phyloP scores from a whole-genome alignment of 306 rosid species.

The Castanea crenata region DNA sequence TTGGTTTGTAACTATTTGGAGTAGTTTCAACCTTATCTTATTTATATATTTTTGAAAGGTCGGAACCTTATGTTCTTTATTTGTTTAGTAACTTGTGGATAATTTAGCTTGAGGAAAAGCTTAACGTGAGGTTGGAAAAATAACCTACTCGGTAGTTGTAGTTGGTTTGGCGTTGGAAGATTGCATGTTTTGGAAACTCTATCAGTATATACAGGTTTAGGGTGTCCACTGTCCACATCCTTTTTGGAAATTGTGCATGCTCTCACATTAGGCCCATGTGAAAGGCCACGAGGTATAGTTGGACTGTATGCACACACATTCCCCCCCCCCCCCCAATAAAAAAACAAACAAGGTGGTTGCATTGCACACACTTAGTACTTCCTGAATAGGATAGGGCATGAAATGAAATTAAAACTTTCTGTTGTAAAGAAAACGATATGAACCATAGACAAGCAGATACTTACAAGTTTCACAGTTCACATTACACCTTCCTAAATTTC shows the following conservation, averaged over 20 bases:
- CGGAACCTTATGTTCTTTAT: slow-evolving; percentile 18
- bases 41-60: slow-evolving; percentile 28
- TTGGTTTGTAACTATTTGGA: too few relatives aligned
- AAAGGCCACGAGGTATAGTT: slow-evolving; percentile 17
- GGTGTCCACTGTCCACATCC: slow-evolving; percentile 53
- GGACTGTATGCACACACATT: slow-evolving; percentile 26
- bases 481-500: slow-evolving; percentile 3
- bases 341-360: too few relatives aligned
- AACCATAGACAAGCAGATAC: not conserved
- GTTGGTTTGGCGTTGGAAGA: slow-evolving; percentile 28
- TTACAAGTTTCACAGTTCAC: not conserved
- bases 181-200: slow-evolving; percentile 45
- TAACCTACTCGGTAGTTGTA: slow-evolving; percentile 20
- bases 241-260: slow-evolving; percentile 46
- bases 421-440: not conserved
- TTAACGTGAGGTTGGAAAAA: slow-evolving; percentile 8
- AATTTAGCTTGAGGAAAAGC: slow-evolving; percentile 1
- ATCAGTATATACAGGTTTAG: slow-evolving; percentile 22
- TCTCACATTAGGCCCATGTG: slow-evolving; percentile 40
- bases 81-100: slow-evolving; percentile 4
- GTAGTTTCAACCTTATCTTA: not conserved
- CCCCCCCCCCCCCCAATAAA: too few relatives aligned
- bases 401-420: not conserved
- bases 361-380: slow-evolving; percentile 14
- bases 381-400: not conserved